Base-by-base conservation (phyloP, 169 alveolate genomes). In the Condylostoma magnum region DNA sequence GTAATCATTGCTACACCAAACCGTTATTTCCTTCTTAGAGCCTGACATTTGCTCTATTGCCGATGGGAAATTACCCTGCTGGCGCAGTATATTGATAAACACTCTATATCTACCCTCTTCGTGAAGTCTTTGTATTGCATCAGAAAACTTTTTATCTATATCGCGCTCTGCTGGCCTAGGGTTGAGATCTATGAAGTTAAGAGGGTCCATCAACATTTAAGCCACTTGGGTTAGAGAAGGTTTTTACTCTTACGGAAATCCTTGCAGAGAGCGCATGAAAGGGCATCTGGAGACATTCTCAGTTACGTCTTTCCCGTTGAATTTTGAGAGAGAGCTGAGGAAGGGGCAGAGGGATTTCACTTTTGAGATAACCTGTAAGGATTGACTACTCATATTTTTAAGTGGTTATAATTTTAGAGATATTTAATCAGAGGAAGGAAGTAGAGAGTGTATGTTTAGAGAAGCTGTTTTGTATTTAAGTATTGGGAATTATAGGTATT, bases 1-100 rank as follows among this genome's bases (percentile, higher is more conserved):
- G 78, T 90, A 93, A 80, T 93, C 96, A 79, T 93, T 90, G 50
- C 92, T 58, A 70, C 96, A 93, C 91, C 91, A 84, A 34, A 80
- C 80, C 4, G 82, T 80, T 8, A 84, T 78, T 51, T 79, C 73
- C 18, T 54, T 56, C 4, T 69, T 48, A 43, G 33, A 46, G 1
- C 60, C 63, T 10, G 57, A 31, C 55, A 44, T 44, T 8, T 54
- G 41, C 28, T 56, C 74, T 10, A 77, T 69, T 33, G 88, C 88
- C 34, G 38, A 63, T 20, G 88, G 88, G 69, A 75, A 81, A 25
- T 56, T 44, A 0, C 88, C 88, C 5, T 46, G 43, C 4, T 75
- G 75, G 34, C 84, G 74, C 31, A 74, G 33, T 41, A 81, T 58
- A 37, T 76, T 46, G 34, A 70, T 81, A 51, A 81, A 81, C 0